Percentiles rank a stretch among this genome's conserved stretches.
phyloP scores from a whole-genome alignment of 2,329 filamentous ascomycete genomes.

The Colletotrichum spinosum region DNA sequence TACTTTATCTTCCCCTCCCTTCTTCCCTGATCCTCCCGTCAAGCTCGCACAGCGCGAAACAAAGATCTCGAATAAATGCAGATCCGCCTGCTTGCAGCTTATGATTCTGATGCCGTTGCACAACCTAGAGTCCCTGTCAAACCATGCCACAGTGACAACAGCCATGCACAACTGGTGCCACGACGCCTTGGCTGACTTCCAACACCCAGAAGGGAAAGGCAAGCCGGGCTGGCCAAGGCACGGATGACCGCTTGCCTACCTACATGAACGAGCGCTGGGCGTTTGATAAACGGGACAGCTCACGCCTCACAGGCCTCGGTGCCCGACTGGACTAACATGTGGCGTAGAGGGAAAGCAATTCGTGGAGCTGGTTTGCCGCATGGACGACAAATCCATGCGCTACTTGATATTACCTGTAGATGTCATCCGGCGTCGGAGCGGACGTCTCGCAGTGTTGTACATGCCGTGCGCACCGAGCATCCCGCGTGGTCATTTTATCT shows the following conservation, averaged over 20 bases:
- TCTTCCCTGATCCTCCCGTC: slow-evolving; percentile 3
- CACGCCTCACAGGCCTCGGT: slow-evolving; percentile 4
- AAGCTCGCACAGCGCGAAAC: slow-evolving; percentile 29
- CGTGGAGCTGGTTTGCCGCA: no score
- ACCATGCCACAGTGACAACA: slow-evolving; percentile 33
- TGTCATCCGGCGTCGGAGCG: slow-evolving; percentile 19
- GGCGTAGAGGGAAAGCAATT: no score
- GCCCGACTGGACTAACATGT: no score
- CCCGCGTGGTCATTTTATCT: slow-evolving; percentile 3
- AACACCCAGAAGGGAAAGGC: slow-evolving; percentile 11
- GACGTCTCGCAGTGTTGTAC: slow-evolving; percentile 23
- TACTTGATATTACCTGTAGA: slow-evolving; percentile 8
- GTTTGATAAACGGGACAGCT: slow-evolving; percentile 6
- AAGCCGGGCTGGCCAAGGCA: slow-evolving; percentile 20
- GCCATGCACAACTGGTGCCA: slow-evolving; percentile 27
- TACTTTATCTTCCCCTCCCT: neutral
- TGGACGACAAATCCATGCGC: slow-evolving; percentile 8
- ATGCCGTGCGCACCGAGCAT: slow-evolving; percentile 30
- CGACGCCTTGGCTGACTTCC: slow-evolving; percentile 9
- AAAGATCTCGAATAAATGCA: slow-evolving; percentile 43
- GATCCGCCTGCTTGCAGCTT: slow-evolving; percentile 39
- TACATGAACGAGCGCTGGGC: slow-evolving; percentile 19
- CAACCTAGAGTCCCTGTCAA: slow-evolving; percentile 28
- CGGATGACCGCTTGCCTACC: slow-evolving; percentile 18
- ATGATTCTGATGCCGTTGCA: slow-evolving; percentile 37